phyloP scores from a whole-genome alignment of 225 moss, liverwort and hornwort genomes.

The Rhytidiadelphus loreus region DNA sequence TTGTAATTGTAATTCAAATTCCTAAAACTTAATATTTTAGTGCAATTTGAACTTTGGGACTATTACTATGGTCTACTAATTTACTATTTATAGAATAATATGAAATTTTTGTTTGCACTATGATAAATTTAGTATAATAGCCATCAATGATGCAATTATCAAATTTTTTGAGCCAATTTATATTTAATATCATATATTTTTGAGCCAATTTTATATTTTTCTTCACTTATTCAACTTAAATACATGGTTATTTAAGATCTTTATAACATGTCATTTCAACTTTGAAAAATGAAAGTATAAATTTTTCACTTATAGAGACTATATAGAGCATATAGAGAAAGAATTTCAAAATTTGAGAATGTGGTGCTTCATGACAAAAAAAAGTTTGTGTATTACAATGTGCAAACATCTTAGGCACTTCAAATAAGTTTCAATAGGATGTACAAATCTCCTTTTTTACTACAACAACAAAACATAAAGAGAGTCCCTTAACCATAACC shows the following conservation, averaged over 20 bases:
- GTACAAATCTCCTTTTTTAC: accelerated
- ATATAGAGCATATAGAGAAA: not conserved
- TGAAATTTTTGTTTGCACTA: too few relatives aligned
- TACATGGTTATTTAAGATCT: not conserved
- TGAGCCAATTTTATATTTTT: too few relatives aligned
- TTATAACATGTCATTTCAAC: not conserved
- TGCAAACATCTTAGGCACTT: not conserved
- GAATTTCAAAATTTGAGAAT: not conserved
- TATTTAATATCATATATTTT: too few relatives aligned
- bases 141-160: too few relatives aligned
- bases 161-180: too few relatives aligned
- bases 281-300: not conserved
- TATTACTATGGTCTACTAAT: too few relatives aligned
- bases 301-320: not conserved
- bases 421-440: not conserved
- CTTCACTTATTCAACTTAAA: too few relatives aligned
- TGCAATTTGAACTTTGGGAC: too few relatives aligned
- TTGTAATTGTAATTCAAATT: too few relatives aligned
- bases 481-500: not conserved
- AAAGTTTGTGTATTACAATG: accelerated
- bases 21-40: too few relatives aligned
- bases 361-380: not conserved
- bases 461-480: not conserved
- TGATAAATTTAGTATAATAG: too few relatives aligned
- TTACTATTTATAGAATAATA: too few relatives aligned